These are phyloP conservation scores for Dothistroma septosporum DNA, from an alignment of 2,329 filamentous ascomycete species.

Conservation along the genomic window DNA sequence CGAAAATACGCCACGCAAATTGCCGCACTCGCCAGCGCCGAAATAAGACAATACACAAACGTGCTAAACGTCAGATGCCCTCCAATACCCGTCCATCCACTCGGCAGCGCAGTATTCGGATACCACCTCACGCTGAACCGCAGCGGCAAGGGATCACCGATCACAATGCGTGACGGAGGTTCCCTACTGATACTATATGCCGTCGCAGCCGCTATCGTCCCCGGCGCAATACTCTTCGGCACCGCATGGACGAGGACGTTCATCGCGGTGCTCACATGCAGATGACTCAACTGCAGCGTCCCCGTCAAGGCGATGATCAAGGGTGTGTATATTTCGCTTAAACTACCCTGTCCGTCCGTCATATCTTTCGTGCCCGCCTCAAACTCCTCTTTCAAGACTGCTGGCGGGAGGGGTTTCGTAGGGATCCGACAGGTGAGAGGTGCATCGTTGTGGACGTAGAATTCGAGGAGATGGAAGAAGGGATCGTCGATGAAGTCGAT, in stretches of 20 bases:
- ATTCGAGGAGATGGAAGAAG: constrained; percentile 87
- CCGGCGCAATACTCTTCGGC: constrained; percentile 51
- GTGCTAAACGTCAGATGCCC: constrained; percentile 50
- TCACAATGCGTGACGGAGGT: constrained; percentile 64
- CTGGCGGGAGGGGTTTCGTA: constrained; percentile 59
- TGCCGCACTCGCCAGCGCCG: constrained; percentile 45
- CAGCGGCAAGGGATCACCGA: constrained; percentile 78
- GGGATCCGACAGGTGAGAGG: constrained; percentile 88
- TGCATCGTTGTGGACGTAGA: constrained; percentile 96
- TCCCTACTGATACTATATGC: constrained; percentile 72
- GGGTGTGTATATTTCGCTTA: constrained; percentile 62
- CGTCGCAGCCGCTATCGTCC: constrained; percentile 79
- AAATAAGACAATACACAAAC: constrained; percentile 48
- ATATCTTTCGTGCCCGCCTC: constrained; percentile 33
- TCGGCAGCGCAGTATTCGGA: constrained; percentile 65
- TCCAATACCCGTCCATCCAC: constrained; percentile 50
- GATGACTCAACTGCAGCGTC: constrained; percentile 79
- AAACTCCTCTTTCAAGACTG: constrained; percentile 34
- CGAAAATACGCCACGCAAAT: constrained; percentile 54
- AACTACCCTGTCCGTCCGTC: constrained; percentile 36
- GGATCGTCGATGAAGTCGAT: constrained; percentile 71
- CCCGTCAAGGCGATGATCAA: constrained; percentile 85
- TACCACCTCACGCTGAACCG: constrained; percentile 84
- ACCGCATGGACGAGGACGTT: constrained; percentile 79
- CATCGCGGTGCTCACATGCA: constrained; percentile 84